These are phyloP conservation scores for Drechslerella coelobrocha DNA, from an alignment of 2,329 filamentous ascomycete genomes.

Conservation along the genomic window DNA sequence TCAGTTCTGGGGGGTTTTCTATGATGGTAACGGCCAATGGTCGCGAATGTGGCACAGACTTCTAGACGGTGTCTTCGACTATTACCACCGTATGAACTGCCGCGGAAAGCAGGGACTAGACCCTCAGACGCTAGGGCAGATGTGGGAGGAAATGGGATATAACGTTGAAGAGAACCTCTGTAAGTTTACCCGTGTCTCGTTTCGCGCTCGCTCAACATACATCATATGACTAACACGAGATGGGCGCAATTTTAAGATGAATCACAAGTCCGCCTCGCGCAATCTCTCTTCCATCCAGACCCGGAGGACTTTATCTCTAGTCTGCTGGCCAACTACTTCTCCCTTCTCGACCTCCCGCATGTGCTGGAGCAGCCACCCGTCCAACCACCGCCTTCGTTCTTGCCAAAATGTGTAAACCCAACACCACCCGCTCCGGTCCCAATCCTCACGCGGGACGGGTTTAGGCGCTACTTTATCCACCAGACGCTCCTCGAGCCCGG, in stretches of 20 bases:
- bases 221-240: conserved; percentile 2
- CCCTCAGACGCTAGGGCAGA: conserved; percentile 40
- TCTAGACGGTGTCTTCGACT: conserved; percentile 39
- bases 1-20: conserved; percentile 38
- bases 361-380: conserved; percentile 31
- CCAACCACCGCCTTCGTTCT: conserved; percentile 41
- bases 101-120: conserved; percentile 30
- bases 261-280: conserved; percentile 40
- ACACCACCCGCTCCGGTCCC: conserved; percentile 38
- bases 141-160: conserved; percentile 50
- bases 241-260: too few relatives aligned
- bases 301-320: conserved; percentile 47
- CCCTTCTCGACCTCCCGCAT: conserved; percentile 28
- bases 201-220: background rate
- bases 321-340: conserved; percentile 41
- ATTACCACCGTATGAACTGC: conserved; percentile 37
- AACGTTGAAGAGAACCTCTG: conserved; percentile 42
- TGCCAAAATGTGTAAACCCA: conserved; percentile 47
- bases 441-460: conserved; percentile 29
- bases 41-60: conserved; percentile 40
- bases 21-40: conserved; percentile 33
- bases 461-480: conserved; percentile 36
- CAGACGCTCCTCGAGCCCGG: conserved; percentile 36
- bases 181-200: conserved; percentile 13
- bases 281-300: conserved; percentile 43